Percentiles rank a stretch among this genome's conserved stretches.
Conservation (phyloP, 202 grass and related monocot genomes). For the Schoenoplectus triqueter region DNA sequence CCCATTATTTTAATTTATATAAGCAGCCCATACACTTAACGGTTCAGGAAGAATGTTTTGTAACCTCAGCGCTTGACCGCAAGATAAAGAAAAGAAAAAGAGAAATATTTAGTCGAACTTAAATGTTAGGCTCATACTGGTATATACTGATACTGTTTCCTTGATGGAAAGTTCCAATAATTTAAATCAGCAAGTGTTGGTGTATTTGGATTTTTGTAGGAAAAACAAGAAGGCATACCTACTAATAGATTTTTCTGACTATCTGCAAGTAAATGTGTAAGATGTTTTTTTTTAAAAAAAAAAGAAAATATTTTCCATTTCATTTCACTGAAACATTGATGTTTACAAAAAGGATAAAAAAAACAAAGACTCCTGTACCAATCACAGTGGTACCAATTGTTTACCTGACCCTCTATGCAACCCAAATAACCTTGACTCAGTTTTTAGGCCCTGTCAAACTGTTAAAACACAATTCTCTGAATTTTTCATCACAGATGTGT, state of each 20-base stretch:
- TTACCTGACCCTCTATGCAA: no score
- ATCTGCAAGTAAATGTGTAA: slow-evolving; percentile 90
- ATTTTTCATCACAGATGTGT: slow-evolving; percentile 48
- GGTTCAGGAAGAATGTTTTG: not conserved
- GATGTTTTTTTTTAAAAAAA: not conserved
- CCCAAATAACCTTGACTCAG: no score
- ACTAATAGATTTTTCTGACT: slow-evolving; percentile 93
- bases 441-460: no score
- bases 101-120: not conserved
- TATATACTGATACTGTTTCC: not conserved
- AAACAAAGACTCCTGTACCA: no score
- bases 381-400: no score
- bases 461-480: no score
- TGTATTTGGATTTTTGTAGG: slow-evolving; percentile 50
- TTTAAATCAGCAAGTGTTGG: not conserved
- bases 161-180: not conserved
- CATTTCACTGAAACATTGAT: no score
- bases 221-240: slow-evolving; percentile 86
- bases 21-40: not conserved
- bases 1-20: not conserved
- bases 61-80: not conserved
- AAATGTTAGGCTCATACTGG: not conserved
- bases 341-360: no score
- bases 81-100: not conserved
- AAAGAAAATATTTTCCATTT: no score